Conservation (phyloP, 2,329 filamentous ascomycete genomes). For the Ophiognomonia clavigignenti-juglandacearum region DNA sequence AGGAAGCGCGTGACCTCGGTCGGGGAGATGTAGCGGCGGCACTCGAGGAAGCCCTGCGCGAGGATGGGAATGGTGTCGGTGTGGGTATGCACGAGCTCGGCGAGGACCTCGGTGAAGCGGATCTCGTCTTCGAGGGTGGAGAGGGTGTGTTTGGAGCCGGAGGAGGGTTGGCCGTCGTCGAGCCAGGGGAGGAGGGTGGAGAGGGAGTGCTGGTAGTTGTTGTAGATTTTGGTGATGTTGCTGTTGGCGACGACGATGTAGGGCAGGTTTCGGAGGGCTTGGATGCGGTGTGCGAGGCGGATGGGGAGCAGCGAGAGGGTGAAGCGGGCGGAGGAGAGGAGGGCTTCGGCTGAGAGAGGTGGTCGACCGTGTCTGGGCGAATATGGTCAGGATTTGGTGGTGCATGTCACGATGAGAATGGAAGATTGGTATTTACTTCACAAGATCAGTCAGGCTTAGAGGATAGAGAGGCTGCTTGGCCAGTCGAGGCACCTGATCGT, state of each 20-base stretch:
- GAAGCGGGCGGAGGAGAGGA: slow-evolving; percentile 91
- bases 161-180: slow-evolving; percentile 26
- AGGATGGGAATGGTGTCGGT: slow-evolving; percentile 91
- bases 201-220: slow-evolving; percentile 91
- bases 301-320: slow-evolving; percentile 88
- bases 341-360: slow-evolving; percentile 71
- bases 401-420: no score
- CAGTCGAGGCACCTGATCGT: slow-evolving; percentile 74
- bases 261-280: slow-evolving; percentile 86
- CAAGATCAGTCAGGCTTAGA: slow-evolving; percentile 80
- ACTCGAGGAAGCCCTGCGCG: slow-evolving; percentile 89
- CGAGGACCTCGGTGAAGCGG: slow-evolving; percentile 85
- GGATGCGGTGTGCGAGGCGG: slow-evolving; percentile 88
- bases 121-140: slow-evolving; percentile 81
- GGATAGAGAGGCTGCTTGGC: slow-evolving; percentile 74
- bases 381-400: background rate
- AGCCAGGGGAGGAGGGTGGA: slow-evolving; percentile 81
- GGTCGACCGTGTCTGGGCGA: slow-evolving; percentile 65
- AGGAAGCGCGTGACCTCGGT: slow-evolving; percentile 84
- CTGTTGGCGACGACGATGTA: slow-evolving; percentile 99
- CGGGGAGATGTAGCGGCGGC: slow-evolving; percentile 80
- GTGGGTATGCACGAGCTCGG: slow-evolving; percentile 93
- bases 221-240: slow-evolving; percentile 89
- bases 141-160: slow-evolving; percentile 45
- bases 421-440: slow-evolving; percentile 55